A percentile compares a stretch with the other conserved stretches of the same genome.
phyloP scores from a whole-genome alignment of 495 filamentous ascomycete genomes.

The Emericellopsis terricola region DNA sequence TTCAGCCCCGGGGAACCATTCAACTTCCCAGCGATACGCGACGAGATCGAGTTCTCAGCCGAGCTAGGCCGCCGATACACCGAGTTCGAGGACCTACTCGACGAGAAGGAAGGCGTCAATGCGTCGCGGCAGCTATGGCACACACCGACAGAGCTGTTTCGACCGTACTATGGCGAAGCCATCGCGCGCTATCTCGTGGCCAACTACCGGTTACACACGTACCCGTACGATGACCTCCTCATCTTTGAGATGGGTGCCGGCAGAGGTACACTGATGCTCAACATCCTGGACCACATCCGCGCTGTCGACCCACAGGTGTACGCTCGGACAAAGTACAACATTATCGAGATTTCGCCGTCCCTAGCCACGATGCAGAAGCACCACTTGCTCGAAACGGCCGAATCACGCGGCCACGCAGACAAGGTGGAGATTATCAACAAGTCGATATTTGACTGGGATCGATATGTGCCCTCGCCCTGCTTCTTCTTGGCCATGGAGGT shows the following conservation, averaged over 20 bases:
- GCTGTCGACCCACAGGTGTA: conserved; percentile 82
- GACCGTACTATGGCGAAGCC: conserved; percentile 91
- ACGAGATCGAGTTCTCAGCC: conserved; percentile 68
- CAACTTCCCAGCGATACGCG: conserved; percentile 60
- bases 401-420: conserved; percentile 52
- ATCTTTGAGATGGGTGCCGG: conserved; percentile 99
- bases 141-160: conserved; percentile 92
- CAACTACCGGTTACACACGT: conserved; percentile 87
- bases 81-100: conserved; percentile 77
- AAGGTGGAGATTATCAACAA: conserved; percentile 88
- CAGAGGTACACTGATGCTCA: conserved; percentile 94
- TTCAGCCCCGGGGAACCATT: conserved; percentile 91
- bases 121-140: conserved; percentile 90
- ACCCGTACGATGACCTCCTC: conserved; percentile 90
- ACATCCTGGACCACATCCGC: conserved; percentile 93
- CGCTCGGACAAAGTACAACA: conserved; percentile 77
- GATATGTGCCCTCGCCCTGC: conserved; percentile 71
- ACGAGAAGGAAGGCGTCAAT: conserved; percentile 42
- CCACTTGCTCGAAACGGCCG: conserved; percentile 44
- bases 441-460: conserved; percentile 87
- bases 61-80: conserved; percentile 63
- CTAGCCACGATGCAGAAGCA: conserved; percentile 62
- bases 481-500: conserved; percentile 99
- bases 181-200: conserved; percentile 85
- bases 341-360: conserved; percentile 81